Evolutionary conservation across 371 early-diverging fungal genomes (phyloP), one percentile per base, ranked within the genome.

Genomic region (Rhizopus delemar): DNA sequence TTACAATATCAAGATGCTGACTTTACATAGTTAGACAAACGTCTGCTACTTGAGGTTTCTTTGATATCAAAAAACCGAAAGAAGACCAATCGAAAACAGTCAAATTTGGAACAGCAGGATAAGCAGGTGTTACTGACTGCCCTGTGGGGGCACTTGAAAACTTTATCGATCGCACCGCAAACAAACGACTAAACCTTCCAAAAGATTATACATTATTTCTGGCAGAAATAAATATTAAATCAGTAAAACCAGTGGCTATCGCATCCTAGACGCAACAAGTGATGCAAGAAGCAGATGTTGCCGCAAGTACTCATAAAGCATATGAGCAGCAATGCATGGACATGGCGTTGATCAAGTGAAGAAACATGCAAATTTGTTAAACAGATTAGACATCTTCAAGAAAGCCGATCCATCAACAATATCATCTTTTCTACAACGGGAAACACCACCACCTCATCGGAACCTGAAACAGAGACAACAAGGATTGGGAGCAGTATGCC

Each of bases 241-340:
- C 3, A 50, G 15, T 50, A 4, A 5, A n/a, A 29, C 59, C 59
- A 4, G 11, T 5, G 0, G 56, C 59, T 16, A n/a, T 29, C 2
- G 56, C 59, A 0, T 45, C 5, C 16, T 59, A 59, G 59, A 31
- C 59, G 0, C 32, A 59, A 46, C 1, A 9, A 4, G 29, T 43
- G 6, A 64, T 64, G 65, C 0, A 5, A 7, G 1, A 34, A 22
- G 65, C 59, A 16, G 59, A 59, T 7, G 43, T 64, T 8, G n/a
- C 35, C 22, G n/a, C 9, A 29, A 9, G 9, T 3, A 6, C 33
- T 1, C 35, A 56, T 11, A 56, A 34, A 33, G 46, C 46, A 2
- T 36, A 45, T 15, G 43, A 15, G 56, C 56, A 33, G 22, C 46
- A 3, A 8, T 33, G 12, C 9, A 38, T 36, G 53, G 53, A 53